These are phyloP conservation scores for Pythium sp. DNA, from an alignment of 352 stramenopile species.

Conservation along the genomic window DNA sequence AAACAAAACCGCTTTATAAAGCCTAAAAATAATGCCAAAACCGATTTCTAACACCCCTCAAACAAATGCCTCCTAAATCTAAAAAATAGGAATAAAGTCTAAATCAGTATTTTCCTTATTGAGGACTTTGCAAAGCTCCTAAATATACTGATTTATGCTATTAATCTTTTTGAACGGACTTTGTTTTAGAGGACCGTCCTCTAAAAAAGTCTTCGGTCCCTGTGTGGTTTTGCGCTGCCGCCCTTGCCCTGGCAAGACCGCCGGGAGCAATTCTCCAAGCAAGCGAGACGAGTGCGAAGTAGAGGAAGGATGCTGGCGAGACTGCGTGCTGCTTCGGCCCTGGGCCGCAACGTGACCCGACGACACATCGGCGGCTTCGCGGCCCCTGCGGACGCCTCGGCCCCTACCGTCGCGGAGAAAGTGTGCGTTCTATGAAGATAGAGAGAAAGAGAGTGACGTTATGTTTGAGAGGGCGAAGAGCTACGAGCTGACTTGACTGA, in stretches of 20 bases:
- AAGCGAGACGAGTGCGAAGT: background rate
- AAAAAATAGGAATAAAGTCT: too few relatives aligned
- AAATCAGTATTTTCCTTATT: too few relatives aligned
- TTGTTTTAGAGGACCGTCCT: too few relatives aligned
- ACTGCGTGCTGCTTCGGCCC: conserved; percentile 24
- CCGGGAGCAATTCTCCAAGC: conserved; percentile 2
- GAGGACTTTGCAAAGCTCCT: too few relatives aligned
- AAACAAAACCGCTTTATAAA: too few relatives aligned
- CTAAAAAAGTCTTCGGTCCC: too few relatives aligned
- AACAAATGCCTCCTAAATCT: too few relatives aligned
- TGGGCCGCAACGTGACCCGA: conserved; percentile 24
- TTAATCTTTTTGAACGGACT: too few relatives aligned
- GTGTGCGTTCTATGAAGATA: conserved; percentile 31
- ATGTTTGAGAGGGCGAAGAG: background rate
- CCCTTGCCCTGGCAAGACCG: background rate
- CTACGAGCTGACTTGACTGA: background rate
- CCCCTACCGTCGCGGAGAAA: conserved; percentile 56
- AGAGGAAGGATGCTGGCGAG: conserved; percentile 39
- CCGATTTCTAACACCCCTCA: too few relatives aligned
- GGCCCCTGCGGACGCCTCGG: conserved; percentile 24
- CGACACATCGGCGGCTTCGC: conserved; percentile 59
- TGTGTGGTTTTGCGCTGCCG: background rate
- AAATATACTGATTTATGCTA: too few relatives aligned
- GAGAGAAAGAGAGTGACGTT: background rate
- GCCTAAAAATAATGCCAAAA: too few relatives aligned